Conservation (phyloP, 371 early-diverging fungal species). For the Nematocida sp. region DNA sequence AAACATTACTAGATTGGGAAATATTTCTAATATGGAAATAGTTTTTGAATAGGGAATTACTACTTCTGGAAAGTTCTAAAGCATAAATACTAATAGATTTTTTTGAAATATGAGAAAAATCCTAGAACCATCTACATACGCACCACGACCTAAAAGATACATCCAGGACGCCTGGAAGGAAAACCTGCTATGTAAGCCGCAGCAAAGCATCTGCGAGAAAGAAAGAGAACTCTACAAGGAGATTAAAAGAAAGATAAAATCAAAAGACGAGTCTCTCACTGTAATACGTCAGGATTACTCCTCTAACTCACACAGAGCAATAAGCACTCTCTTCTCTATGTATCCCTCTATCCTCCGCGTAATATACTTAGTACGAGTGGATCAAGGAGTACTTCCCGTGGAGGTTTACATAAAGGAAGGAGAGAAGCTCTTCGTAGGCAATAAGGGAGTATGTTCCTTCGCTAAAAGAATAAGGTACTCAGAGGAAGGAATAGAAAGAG, state of each 20-base stretch:
- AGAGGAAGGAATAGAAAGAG: not conserved
- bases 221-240: conserved; percentile 4
- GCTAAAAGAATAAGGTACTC: conserved; percentile 21
- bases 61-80: conserved; percentile 28
- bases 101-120: conserved; percentile 40
- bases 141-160: not conserved
- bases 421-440: not conserved
- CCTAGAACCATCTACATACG: not conserved
- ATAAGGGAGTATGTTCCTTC: not conserved
- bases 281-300: not conserved
- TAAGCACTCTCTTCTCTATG: not conserved
- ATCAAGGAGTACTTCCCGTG: conserved; percentile 6
- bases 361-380: conserved; percentile 10
- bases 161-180: conserved; percentile 33
- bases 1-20: not conserved
- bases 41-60: not conserved
- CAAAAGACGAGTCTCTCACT: not conserved
- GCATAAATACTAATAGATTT: conserved; percentile 37
- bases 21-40: not conserved
- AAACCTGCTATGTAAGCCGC: not conserved
- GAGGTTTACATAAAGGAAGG: conserved; percentile 28
- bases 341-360: conserved; percentile 3
- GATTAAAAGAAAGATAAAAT: not conserved
- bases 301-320: not conserved
- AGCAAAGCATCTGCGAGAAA: conserved; percentile 33